A percentile compares a stretch with the other conserved stretches of the same genome.
These are phyloP conservation scores for Trichomonas vaginalis DNA, from an alignment of 208 protist species.

Conservation along the genomic window DNA sequence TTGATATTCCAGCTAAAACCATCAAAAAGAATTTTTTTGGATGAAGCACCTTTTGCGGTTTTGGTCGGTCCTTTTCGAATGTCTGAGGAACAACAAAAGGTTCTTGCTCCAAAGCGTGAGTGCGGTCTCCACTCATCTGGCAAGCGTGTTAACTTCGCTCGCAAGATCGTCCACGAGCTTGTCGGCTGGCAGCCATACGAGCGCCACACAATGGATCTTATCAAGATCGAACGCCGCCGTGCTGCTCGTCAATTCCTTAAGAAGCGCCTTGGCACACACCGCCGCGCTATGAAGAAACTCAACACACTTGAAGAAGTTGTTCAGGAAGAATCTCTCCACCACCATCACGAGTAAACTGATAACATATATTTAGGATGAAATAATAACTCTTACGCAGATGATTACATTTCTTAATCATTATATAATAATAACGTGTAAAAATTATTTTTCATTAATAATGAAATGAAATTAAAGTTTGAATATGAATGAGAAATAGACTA, in stretches of 20 bases:
- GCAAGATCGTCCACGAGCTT: slow-evolving; percentile 2
- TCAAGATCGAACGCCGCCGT: not conserved
- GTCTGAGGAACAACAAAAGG: not conserved
- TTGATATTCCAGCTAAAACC: too few species aligned
- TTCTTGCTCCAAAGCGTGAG: not conserved
- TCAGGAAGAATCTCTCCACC: not conserved
- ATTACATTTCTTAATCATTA: too few species aligned
- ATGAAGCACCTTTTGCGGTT: too few species aligned
- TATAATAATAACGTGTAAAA: too few species aligned
- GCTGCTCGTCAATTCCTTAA: not conserved
- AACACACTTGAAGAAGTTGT: not conserved
- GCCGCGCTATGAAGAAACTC: not conserved
- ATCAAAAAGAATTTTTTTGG: too few species aligned
- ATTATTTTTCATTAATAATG: too few species aligned
- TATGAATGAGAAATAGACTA: too few species aligned
- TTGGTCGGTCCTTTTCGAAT: not conserved
- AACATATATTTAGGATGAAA: too few species aligned
- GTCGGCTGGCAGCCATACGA: not conserved
- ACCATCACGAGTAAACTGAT: not conserved
- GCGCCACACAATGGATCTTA: not conserved
- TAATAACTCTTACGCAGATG: too few species aligned
- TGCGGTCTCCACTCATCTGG: not conserved
- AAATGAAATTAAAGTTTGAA: too few species aligned
- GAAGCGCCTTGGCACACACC: slow-evolving; percentile 15
- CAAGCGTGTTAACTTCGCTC: not conserved